Conservation (phyloP, 2,329 filamentous ascomycete species). For the Rutstroemia sp. region DNA sequence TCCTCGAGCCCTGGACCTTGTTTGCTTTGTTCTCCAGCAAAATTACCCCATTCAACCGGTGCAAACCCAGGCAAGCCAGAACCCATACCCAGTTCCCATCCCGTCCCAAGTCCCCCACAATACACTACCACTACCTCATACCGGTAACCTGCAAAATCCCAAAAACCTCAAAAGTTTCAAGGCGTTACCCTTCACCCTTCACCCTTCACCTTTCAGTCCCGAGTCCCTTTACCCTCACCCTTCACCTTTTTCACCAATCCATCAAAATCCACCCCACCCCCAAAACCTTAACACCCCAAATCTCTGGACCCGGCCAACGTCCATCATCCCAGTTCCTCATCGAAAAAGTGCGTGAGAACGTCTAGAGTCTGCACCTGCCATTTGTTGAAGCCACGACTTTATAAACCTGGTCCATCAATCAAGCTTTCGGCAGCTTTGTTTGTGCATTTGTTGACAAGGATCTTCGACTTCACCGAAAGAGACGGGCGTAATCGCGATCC, state of each 20-base stretch:
- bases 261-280: neutral
- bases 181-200: no score
- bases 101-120: no score
- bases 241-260: neutral
- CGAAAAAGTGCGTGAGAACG: neutral
- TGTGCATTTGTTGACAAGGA: conserved; percentile 5
- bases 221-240: no score
- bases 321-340: conserved; percentile 1
- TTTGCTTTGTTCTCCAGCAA: neutral
- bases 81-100: no score
- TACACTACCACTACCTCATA: no score
- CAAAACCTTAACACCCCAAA: neutral
- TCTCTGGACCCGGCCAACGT: neutral
- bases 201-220: no score
- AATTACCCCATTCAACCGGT: no score
- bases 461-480: conserved; percentile 1
- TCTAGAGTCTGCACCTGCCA: neutral
- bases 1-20: conserved; percentile 1
- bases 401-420: neutral
- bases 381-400: conserved; percentile 5
- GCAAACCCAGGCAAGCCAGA: no score
- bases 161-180: no score
- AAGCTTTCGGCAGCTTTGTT: conserved; percentile 1
- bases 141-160: no score
- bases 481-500: conserved; percentile 6